A percentile compares a stretch with the other conserved stretches of the same genome.
These are phyloP conservation scores for Rosa chinensis DNA, from an alignment of 306 rosid genomes.

Conservation along the genomic window DNA sequence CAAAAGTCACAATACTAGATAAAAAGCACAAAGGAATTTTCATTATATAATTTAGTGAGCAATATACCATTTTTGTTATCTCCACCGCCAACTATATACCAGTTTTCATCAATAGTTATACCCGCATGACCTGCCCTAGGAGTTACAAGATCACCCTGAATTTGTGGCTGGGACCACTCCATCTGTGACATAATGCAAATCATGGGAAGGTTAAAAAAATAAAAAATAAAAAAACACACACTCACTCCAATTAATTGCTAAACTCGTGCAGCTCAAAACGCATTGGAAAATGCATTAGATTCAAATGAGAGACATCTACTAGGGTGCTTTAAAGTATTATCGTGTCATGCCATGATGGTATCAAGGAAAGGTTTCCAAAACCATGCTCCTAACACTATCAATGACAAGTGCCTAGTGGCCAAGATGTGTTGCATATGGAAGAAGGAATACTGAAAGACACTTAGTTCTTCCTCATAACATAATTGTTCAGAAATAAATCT, in stretches of 20 bases:
- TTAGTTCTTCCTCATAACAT: background rate
- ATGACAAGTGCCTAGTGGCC: background rate
- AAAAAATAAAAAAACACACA: background rate
- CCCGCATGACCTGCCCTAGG: constrained; percentile 99
- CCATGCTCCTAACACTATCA: background rate
- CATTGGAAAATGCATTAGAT: background rate
- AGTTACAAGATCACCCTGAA: constrained; percentile 76
- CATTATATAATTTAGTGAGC: constrained; percentile 9
- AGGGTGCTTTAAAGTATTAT: background rate
- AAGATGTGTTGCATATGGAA: background rate
- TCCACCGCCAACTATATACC: constrained; percentile 98
- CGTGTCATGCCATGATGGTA: background rate
- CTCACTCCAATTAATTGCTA: constrained; percentile 7
- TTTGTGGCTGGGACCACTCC: constrained; percentile 98
- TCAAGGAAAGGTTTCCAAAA: constrained; percentile 3
- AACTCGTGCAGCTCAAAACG: background rate
- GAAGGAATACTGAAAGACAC: background rate
- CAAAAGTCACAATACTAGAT: background rate
- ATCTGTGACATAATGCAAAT: constrained; percentile 51
- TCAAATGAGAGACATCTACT: background rate
- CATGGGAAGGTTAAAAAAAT: constrained; percentile 8
- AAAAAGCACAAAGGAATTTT: constrained; percentile 5
- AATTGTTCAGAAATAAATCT: background rate
- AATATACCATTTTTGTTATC: constrained; percentile 82
- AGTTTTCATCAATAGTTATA: constrained; percentile 63